These are phyloP conservation scores for Linaria vulgaris DNA, from an alignment of 257 asterid genomes.

Conservation along the genomic window DNA sequence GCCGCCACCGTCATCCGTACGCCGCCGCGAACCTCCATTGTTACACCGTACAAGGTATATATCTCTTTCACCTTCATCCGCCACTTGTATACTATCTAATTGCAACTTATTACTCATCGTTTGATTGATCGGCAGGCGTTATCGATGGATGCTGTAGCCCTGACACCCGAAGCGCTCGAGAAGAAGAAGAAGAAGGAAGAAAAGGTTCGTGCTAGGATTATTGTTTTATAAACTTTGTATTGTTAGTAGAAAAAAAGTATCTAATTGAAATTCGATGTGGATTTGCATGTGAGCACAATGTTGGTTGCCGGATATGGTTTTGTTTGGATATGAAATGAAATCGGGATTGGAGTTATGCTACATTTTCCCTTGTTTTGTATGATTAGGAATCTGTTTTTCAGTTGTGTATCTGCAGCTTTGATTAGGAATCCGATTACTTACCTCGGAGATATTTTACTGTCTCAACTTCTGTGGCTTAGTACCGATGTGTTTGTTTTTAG, in stretches of 20 bases:
- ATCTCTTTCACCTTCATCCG: not conserved
- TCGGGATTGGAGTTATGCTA: not conserved
- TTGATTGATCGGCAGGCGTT: slow-evolving; percentile 26
- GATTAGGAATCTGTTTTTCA: not conserved
- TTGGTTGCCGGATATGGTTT: not conserved
- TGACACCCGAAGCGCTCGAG: slow-evolving; percentile 74
- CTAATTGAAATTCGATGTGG: slow-evolving; percentile 12
- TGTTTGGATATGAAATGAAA: not conserved
- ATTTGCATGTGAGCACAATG: not conserved
- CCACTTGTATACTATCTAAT: not conserved
- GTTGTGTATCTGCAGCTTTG: not conserved
- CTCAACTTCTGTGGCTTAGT: too few species aligned
- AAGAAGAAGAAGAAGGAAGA: slow-evolving; percentile 95
- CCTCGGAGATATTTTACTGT: too few species aligned
- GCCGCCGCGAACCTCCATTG: not conserved
- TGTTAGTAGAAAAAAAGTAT: slow-evolving; percentile 1
- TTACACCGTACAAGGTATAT: slow-evolving; percentile 11
- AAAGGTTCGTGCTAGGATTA: slow-evolving; percentile 46
- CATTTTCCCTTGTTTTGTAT: not conserved
- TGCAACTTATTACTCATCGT: not conserved
- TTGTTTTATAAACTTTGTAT: not conserved
- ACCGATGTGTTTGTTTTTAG: too few species aligned
- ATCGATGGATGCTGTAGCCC: slow-evolving; percentile 44
- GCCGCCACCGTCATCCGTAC: slow-evolving; percentile 9
- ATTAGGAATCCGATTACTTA: too few species aligned